Evolutionary conservation across 2,329 filamentous ascomycete species (phyloP), one percentile per base, ranked within the genome.

Genomic region (Pyrenophora tritici-repentis): DNA sequence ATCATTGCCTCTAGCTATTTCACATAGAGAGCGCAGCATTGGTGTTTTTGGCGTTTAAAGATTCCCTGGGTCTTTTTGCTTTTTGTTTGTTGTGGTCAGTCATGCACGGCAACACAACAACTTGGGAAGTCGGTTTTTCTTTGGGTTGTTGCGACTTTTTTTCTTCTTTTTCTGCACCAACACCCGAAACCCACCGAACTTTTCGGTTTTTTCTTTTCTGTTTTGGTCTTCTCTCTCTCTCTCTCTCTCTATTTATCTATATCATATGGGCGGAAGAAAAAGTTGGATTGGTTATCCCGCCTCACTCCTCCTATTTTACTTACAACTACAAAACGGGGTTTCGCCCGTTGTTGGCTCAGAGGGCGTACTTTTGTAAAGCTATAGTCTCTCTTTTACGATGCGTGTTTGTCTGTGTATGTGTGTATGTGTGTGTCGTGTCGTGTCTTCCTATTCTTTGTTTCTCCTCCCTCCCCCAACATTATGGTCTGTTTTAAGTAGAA

Each of bases 1-100:
- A 65, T 67, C 62, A 67, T 70, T 68, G 67, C 64, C 67, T 72
- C 67, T 69, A 60, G 56, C 58, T 63, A 67, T 66, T 66, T 60
- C 58, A 58, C 55, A 59, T 37, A 51, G 42, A 68, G 68, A 71
- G 68, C 66, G 65, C 67, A 71, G 69, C 69, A 72, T 72, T 59
- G 69, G 69, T 66, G 69, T 72, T 65, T 61, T 50, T 37, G 67
- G 69, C 62, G 67, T 71, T 68, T 56, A 47, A 62, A 62, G 55
- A 65, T 65, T 65, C 60, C 59, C 59, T 63, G 61, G 60, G 36
- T 26, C 17, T 37, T 57, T 61, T 63, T 50, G 56, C 55, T 53
- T 55, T 59, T 48, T 29, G 12, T 34, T 31, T 35, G 5, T 17
- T 24, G 37, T 39, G 18, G 34, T 38, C 24, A 10, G 36, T 41